Conservation (phyloP, 1,284 basidiomycete species). For the Tausonia pullulans region DNA sequence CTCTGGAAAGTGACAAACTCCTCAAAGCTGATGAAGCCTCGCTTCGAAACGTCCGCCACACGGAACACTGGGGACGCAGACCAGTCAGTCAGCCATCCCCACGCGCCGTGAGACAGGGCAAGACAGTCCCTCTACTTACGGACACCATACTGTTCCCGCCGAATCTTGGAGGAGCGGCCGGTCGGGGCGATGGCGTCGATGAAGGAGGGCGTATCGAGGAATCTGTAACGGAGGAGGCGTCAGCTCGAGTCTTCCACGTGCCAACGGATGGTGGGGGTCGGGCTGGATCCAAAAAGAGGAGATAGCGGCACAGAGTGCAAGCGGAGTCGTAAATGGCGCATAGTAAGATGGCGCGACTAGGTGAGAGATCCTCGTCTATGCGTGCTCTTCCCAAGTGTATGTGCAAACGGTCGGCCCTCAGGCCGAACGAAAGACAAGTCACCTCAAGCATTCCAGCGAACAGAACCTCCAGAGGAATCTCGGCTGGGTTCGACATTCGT, state of each 20-base stretch:
- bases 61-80: constrained; percentile 49
- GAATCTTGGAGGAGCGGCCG: constrained; percentile 66
- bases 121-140: constrained; percentile 26
- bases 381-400: background rate
- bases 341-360: background rate
- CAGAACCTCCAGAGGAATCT: too few species aligned
- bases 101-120: background rate
- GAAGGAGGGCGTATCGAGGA: constrained; percentile 69
- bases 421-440: too few species aligned
- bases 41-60: constrained; percentile 69
- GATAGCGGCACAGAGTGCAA: background rate
- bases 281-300: background rate
- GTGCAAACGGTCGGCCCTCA: too few species aligned
- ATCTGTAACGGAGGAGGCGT: constrained; percentile 40
- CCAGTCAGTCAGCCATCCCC: background rate
- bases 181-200: constrained; percentile 83
- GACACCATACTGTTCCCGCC: constrained; percentile 70
- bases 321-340: too few species aligned
- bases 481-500: too few species aligned
- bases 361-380: background rate
- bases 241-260: background rate
- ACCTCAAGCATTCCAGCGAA: too few species aligned
- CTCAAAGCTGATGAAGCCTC: constrained; percentile 78
- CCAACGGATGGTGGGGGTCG: background rate
- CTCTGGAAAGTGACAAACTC: constrained; percentile 92